phyloP scores from a whole-genome alignment of 768 basidiomycete species.

The Mrakia hoshinonis region DNA sequence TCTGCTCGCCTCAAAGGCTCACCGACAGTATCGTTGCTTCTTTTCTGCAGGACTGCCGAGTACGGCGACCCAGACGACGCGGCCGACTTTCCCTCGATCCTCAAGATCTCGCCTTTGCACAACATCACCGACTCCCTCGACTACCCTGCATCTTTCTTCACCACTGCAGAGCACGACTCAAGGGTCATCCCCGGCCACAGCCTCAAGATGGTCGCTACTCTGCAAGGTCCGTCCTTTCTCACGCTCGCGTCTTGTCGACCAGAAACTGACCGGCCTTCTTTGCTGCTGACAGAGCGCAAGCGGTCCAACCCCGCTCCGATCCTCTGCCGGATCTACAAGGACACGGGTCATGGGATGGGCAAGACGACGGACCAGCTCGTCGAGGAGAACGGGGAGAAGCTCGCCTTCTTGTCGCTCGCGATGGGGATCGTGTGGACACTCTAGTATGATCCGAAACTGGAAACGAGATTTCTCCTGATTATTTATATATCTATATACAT shows the following conservation, averaged over 20 bases:
- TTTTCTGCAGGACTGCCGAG: constrained; percentile 15
- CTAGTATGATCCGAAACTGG: too few relatives aligned
- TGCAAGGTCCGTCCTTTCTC: constrained; percentile 11
- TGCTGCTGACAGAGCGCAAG: not conserved
- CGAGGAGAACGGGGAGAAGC: constrained; percentile 15
- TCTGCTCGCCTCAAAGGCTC: not conserved
- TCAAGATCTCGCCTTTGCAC: constrained; percentile 26
- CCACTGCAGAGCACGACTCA: constrained; percentile 25
- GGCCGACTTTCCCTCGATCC: constrained; percentile 4
- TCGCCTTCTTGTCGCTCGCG: constrained; percentile 17
- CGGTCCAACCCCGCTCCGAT: not conserved
- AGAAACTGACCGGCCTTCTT: not conserved
- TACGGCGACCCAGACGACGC: constrained; percentile 20
- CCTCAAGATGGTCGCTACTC: constrained; percentile 21
- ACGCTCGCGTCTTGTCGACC: not conserved
- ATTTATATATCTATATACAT: too few relatives aligned
- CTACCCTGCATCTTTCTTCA: constrained; percentile 18
- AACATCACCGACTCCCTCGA: constrained; percentile 4
- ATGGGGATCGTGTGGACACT: not conserved
- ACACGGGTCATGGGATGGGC: constrained; percentile 28
- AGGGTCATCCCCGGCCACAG: constrained; percentile 28
- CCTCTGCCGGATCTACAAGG: constrained; percentile 21
- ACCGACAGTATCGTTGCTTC: not conserved
- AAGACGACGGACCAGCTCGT: constrained; percentile 20
- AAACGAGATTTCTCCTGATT: too few relatives aligned